These are phyloP conservation scores for Codiaeum variegatum DNA, from an alignment of 441 rosid species.

Conservation along the genomic window DNA sequence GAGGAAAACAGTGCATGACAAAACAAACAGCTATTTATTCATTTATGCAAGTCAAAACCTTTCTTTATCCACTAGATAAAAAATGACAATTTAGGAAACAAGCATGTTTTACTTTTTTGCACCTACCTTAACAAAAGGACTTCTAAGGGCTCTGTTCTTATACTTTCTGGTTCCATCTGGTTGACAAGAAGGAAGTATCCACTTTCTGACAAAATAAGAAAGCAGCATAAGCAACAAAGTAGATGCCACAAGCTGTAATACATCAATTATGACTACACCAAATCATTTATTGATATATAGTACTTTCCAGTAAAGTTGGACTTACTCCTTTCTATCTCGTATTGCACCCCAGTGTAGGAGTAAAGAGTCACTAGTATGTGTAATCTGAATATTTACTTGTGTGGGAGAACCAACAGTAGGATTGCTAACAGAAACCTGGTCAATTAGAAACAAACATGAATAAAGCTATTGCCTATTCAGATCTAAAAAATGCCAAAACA, in stretches of 20 bases:
- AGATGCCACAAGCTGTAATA: constrained; percentile 1
- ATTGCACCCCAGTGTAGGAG: constrained; percentile 90
- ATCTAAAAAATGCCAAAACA: constrained; percentile 16
- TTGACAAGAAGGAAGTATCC: constrained; percentile 74
- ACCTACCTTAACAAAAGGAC: constrained; percentile 80
- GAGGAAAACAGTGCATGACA: constrained; percentile 22
- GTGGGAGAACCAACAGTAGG: constrained; percentile 36
- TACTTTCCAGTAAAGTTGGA: constrained; percentile 21
- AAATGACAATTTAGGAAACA: background rate
- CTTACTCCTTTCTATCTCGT: constrained; percentile 69
- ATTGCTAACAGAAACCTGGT: constrained; percentile 64
- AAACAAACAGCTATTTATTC: constrained; percentile 18
- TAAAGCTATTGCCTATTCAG: background rate
- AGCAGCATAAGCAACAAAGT: constrained; percentile 3
- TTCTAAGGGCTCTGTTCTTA: constrained; percentile 90
- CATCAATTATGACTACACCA: background rate
- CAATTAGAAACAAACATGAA: constrained; percentile 28
- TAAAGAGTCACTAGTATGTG: constrained; percentile 58
- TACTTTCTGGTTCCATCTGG: constrained; percentile 81
- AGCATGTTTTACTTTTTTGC: constrained; percentile 3
- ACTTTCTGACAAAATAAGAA: constrained; percentile 48
- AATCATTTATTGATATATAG: constrained; percentile 13
- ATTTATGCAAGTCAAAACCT: constrained; percentile 14
- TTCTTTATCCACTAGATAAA: background rate
- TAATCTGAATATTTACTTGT: constrained; percentile 55